A percentile compares a stretch with the other conserved stretches of the same genome.
These are phyloP conservation scores for Lachnellula suecica DNA, from an alignment of 2,329 filamentous ascomycete genomes.

Conservation along the genomic window DNA sequence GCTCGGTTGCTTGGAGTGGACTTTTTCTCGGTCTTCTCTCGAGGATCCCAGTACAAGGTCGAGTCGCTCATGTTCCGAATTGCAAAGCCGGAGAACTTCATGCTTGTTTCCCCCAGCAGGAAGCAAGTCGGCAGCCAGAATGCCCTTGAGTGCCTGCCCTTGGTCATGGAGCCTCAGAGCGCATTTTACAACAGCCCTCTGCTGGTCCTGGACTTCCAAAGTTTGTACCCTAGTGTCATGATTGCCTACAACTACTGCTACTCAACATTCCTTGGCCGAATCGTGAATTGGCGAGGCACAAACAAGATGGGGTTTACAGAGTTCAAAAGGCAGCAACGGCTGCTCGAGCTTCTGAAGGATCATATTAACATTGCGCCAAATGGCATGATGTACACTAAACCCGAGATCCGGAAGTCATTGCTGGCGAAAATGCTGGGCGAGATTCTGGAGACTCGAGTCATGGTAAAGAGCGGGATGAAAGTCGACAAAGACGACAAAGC, in stretches of 20 bases:
- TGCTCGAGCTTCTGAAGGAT: constrained; percentile 77
- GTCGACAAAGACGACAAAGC: constrained; percentile 83
- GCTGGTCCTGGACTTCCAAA: constrained; percentile 92
- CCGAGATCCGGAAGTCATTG: constrained; percentile 82
- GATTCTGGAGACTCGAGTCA: constrained; percentile 91
- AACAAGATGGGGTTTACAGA: constrained; percentile 95
- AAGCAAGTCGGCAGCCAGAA: constrained; percentile 95
- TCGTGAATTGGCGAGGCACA: constrained; percentile 82
- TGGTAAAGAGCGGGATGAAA: constrained; percentile 98
- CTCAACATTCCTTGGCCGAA: constrained; percentile 88
- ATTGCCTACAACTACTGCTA: constrained; percentile 99
- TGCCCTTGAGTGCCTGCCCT: constrained; percentile 85
- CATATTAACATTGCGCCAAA: constrained; percentile 93
- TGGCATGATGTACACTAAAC: constrained; percentile 91
- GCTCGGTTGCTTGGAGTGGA: constrained; percentile 90
- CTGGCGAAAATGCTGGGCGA: constrained; percentile 96
- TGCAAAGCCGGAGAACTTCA: constrained; percentile 92
- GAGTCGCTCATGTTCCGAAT: constrained; percentile 99
- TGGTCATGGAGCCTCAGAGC: constrained; percentile 97
- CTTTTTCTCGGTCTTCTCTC: constrained; percentile 93
- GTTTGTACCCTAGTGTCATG: constrained; percentile 95
- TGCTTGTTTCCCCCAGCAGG: constrained; percentile 84
- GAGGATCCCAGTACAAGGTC: constrained; percentile 97
- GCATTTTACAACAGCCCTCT: constrained; percentile 90
- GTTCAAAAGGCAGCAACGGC: constrained; percentile 72